Evolutionary conservation across 768 basidiomycete species (phyloP).

Genomic region (Kockovaella imperatae): DNA sequence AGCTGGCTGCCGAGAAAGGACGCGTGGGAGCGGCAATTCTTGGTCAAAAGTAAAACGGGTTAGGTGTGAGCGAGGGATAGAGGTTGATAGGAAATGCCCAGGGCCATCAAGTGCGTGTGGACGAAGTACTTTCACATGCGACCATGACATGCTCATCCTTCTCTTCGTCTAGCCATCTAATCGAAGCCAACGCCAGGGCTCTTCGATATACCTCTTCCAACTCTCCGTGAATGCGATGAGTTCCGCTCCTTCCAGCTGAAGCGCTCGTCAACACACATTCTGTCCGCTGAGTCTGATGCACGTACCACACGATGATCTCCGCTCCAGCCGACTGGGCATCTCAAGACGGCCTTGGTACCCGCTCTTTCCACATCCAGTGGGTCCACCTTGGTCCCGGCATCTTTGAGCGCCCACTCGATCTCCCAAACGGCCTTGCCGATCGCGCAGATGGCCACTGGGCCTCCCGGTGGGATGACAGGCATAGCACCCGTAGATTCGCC

Average conservation of each 20-base stretch:
- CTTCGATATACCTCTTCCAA: conserved; percentile 37
- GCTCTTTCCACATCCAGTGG: conserved; percentile 17
- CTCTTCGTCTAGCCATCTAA: conserved; percentile 13
- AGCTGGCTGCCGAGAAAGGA: too few relatives aligned
- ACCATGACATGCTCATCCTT: too few relatives aligned
- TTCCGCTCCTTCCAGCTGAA: conserved; percentile 38
- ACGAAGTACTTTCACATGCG: too few relatives aligned
- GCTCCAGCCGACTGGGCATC: conserved; percentile 34
- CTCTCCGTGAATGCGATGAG: conserved; percentile 39
- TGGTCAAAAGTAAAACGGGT: too few relatives aligned
- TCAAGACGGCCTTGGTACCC: conserved; percentile 24
- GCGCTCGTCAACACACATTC: not conserved
- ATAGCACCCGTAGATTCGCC: conserved; percentile 29
- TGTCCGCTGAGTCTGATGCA: not conserved
- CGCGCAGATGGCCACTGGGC: conserved; percentile 34
- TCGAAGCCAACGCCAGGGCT: conserved; percentile 34
- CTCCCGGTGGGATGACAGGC: conserved; percentile 36
- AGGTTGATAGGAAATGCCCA: too few relatives aligned
- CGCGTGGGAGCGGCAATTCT: too few relatives aligned
- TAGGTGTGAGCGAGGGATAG: too few relatives aligned
- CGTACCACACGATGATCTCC: conserved; percentile 39
- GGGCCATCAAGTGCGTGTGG: too few relatives aligned
- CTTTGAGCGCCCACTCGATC: conserved; percentile 15
- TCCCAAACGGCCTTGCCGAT: conserved; percentile 35
- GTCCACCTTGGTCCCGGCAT: conserved; percentile 12